A percentile compares a stretch with the other conserved stretches of the same genome.
These are phyloP conservation scores for Filobasidium wieringae DNA, from an alignment of 768 basidiomycete species.

Conservation along the genomic window DNA sequence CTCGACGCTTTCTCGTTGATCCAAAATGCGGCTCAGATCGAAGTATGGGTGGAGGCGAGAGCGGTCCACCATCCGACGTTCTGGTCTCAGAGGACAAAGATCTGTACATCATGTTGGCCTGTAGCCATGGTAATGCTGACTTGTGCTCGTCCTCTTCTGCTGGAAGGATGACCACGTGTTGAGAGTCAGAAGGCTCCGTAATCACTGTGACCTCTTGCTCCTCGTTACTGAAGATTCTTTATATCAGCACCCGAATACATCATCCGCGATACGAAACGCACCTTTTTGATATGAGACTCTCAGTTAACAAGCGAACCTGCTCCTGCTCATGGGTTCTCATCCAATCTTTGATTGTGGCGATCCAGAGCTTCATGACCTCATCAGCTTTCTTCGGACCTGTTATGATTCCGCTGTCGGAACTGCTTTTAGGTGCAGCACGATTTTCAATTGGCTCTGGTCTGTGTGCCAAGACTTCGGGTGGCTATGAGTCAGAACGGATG, in stretches of 20 bases:
- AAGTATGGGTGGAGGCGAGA: slow-evolving; percentile 2
- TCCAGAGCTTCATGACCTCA: slow-evolving; percentile 58
- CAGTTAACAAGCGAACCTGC: slow-evolving; percentile 18
- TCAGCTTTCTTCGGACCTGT: slow-evolving; percentile 36
- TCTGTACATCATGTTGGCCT: slow-evolving; percentile 1
- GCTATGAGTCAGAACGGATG: slow-evolving; percentile 17
- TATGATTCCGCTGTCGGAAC: background rate
- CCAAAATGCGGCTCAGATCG: slow-evolving; percentile 11
- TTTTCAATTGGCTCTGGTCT: background rate
- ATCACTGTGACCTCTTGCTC: too few relatives aligned
- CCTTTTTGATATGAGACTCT: slow-evolving; percentile 5
- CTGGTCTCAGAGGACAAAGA: background rate
- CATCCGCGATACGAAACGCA: too few relatives aligned
- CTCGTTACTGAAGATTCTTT: too few relatives aligned
- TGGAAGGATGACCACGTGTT: too few relatives aligned
- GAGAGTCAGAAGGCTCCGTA: too few relatives aligned
- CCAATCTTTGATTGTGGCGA: slow-evolving; percentile 61
- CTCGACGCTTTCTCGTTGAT: background rate
- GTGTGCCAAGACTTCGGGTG: slow-evolving; percentile 26
- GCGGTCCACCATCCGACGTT: background rate
- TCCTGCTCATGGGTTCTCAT: slow-evolving; percentile 45
- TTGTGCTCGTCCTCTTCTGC: too few relatives aligned
- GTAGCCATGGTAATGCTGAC: slow-evolving; percentile 12
- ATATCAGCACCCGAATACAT: too few relatives aligned
- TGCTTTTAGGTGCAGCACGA: background rate